These are phyloP conservation scores for Plectosphaerella plurivora DNA, from an alignment of 2,329 filamentous ascomycete species.

Conservation along the genomic window DNA sequence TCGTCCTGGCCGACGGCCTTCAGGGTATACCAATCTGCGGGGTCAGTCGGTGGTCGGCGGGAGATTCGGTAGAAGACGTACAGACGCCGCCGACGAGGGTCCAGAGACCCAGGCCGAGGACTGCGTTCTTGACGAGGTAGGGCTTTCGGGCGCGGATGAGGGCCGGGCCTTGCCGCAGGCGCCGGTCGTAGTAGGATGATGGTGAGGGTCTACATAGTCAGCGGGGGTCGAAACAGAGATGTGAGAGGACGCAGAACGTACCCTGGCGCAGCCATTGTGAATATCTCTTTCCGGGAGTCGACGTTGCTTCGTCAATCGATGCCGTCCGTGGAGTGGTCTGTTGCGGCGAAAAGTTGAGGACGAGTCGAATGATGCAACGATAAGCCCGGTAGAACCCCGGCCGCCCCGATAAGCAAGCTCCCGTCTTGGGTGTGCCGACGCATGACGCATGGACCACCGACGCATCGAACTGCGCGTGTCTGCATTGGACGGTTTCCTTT, in stretches of 20 bases:
- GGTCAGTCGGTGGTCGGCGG: neutral
- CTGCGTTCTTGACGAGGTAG: constrained; percentile 83
- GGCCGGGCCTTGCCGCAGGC: constrained; percentile 79
- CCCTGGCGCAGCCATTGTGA: neutral
- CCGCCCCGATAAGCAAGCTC: constrained; percentile 6
- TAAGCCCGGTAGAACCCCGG: constrained; percentile 7
- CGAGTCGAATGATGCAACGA: constrained; percentile 6
- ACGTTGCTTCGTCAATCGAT: neutral
- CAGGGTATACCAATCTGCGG: constrained; percentile 59
- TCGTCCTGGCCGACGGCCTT: constrained; percentile 90
- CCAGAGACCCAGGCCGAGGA: constrained; percentile 73
- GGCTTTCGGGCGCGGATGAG: constrained; percentile 88
- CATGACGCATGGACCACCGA: constrained; percentile 1
- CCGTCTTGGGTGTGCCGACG: neutral
- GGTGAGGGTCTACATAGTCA: constrained; percentile 33
- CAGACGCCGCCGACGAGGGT: constrained; percentile 80
- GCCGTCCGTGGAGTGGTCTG: neutral
- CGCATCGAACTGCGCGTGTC: neutral
- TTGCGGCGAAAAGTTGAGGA: neutral
- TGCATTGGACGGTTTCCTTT: neutral
- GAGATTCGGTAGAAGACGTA: constrained; percentile 46
- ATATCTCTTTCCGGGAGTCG: neutral
- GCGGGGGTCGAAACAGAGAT: neutral
- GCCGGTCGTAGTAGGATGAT: constrained; percentile 84
- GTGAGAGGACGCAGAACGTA: neutral